Evolutionary conservation across 805 yeast species (phyloP).

Genomic region (Suhomyces faveliae): DNA sequence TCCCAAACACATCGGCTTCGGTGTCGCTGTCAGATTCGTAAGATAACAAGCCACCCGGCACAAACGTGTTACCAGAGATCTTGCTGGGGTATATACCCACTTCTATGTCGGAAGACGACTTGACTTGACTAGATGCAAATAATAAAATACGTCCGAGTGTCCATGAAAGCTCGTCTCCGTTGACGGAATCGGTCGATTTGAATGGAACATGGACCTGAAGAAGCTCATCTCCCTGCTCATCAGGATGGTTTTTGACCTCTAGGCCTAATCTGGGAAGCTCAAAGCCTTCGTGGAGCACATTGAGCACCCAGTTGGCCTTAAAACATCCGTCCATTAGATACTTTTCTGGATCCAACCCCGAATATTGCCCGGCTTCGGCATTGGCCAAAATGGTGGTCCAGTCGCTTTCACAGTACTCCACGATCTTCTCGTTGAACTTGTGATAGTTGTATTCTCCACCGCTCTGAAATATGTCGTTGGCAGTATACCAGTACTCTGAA

Average conservation of each 20-base stretch:
- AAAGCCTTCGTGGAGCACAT: slow-evolving; percentile 88
- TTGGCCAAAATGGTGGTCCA: slow-evolving; percentile 58
- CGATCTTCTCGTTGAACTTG: slow-evolving; percentile 62
- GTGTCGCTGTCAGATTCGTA: slow-evolving; percentile 20
- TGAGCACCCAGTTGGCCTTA: slow-evolving; percentile 92
- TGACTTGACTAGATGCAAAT: slow-evolving; percentile 72
- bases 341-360: slow-evolving; percentile 48
- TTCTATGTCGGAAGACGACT: slow-evolving; percentile 13
- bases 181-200: slow-evolving; percentile 75
- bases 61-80: slow-evolving; percentile 30
- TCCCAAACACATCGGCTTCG: slow-evolving; percentile 6
- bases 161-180: slow-evolving; percentile 92
- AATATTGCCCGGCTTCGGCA: slow-evolving; percentile 57
- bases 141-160: slow-evolving; percentile 85
- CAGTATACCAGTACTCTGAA: slow-evolving; percentile 97
- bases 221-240: slow-evolving; percentile 17
- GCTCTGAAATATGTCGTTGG: slow-evolving; percentile 83
- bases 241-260: slow-evolving; percentile 33
- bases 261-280: slow-evolving; percentile 72
- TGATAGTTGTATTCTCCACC: slow-evolving; percentile 86
- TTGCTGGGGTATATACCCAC: slow-evolving; percentile 45
- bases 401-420: slow-evolving; percentile 69
- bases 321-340: slow-evolving; percentile 78
- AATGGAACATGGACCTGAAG: slow-evolving; percentile 56
- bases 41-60: slow-evolving; percentile 23